These are phyloP conservation scores for Hyaloscypha finlandica DNA, from an alignment of 495 filamentous ascomycete species.

Conservation along the genomic window DNA sequence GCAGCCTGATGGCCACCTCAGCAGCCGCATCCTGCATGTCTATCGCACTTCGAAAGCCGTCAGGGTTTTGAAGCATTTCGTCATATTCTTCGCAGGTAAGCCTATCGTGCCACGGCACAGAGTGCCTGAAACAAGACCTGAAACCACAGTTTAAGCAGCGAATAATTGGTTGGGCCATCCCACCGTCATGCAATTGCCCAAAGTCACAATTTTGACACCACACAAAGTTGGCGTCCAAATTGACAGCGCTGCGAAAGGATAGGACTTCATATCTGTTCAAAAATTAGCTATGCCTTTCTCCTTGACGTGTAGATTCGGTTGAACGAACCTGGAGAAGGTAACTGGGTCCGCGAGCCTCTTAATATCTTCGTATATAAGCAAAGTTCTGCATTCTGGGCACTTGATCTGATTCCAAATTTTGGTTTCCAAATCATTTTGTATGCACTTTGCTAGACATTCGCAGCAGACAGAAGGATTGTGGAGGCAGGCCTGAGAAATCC, in stretches of 20 bases:
- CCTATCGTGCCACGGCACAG: slow-evolving; percentile 15
- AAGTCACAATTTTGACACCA: slow-evolving; percentile 27
- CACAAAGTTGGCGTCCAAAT: slow-evolving; percentile 13
- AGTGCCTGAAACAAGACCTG: slow-evolving; percentile 18
- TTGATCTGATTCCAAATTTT: slow-evolving; percentile 24
- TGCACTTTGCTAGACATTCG: slow-evolving; percentile 11
- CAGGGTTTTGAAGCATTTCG: slow-evolving; percentile 14
- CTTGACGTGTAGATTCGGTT: not conserved
- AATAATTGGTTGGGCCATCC: slow-evolving; percentile 2
- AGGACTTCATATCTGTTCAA: slow-evolving; percentile 13
- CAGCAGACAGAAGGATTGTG: slow-evolving; percentile 15
- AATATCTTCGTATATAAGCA: slow-evolving; percentile 21
- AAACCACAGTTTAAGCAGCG: slow-evolving; percentile 16
- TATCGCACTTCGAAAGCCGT: slow-evolving; percentile 9
- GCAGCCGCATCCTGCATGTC: slow-evolving; percentile 9
- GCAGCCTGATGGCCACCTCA: not conserved
- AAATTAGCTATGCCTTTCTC: not conserved
- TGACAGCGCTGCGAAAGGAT: slow-evolving; percentile 18
- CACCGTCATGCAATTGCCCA: slow-evolving; percentile 14
- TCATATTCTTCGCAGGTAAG: slow-evolving; percentile 22
- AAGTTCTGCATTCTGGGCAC: slow-evolving; percentile 17
- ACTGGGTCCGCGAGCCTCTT: slow-evolving; percentile 7
- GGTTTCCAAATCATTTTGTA: slow-evolving; percentile 11
- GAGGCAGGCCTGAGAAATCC: slow-evolving; percentile 12
- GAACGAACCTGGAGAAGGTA: slow-evolving; percentile 12